A percentile compares a stretch with the other conserved stretches of the same genome.
Evolutionary conservation across 108 stramenopile genomes (phyloP).

Genomic region (Stephanodiscus triporus): DNA sequence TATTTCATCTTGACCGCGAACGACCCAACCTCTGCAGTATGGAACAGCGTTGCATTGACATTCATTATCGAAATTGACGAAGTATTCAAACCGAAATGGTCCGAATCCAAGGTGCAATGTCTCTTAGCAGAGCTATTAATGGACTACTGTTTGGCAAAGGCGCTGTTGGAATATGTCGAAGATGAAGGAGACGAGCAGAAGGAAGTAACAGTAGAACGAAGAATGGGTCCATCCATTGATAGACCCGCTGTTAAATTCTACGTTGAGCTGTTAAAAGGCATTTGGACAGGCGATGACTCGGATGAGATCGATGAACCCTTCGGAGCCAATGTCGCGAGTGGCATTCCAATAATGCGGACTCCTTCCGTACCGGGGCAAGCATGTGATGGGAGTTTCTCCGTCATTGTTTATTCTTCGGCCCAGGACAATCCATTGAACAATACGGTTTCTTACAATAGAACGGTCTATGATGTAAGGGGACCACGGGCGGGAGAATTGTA

Average conservation of each 20-base stretch:
- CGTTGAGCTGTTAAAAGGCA: not conserved
- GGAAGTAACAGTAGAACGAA: not conserved
- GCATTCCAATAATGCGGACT: not conserved
- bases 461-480: not conserved
- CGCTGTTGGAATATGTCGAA: no score
- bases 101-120: not conserved
- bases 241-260: not conserved
- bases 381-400: not conserved
- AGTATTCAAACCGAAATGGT: constrained; percentile 3
- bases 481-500: not conserved
- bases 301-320: not conserved
- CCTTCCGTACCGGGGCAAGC: not conserved
- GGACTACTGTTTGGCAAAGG: not conserved
- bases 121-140: not conserved
- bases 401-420: not conserved
- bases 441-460: not conserved
- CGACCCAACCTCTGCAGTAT: not conserved
- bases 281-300: not conserved
- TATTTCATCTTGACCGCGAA: not conserved
- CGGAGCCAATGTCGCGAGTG: not conserved
- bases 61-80: constrained; percentile 12
- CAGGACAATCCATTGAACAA: not conserved
- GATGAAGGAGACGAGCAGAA: not conserved
- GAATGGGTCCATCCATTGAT: not conserved
- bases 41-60: not conserved